phyloP scores from a whole-genome alignment of 768 basidiomycete genomes.

The Rubroboletus satanas region DNA sequence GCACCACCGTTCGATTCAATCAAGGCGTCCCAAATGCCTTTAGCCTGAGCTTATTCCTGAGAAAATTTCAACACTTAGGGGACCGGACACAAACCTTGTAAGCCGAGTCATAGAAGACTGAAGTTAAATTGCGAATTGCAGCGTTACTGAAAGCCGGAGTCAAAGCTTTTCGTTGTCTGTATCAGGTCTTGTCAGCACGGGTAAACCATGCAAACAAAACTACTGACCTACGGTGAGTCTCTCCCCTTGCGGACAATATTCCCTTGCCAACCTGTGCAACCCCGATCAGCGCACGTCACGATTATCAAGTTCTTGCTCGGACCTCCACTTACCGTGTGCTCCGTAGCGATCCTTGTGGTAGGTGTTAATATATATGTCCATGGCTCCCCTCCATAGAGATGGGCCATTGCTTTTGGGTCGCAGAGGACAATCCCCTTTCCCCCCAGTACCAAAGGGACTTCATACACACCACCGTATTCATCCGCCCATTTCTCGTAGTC shows the following conservation, averaged over 20 bases:
- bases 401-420: slow-evolving; percentile 49
- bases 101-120: slow-evolving; percentile 40
- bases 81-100: slow-evolving; percentile 36
- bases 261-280: slow-evolving; percentile 32
- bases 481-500: slow-evolving; percentile 46
- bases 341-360: slow-evolving; percentile 17
- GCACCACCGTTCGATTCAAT: slow-evolving; percentile 22
- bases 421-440: slow-evolving; percentile 35
- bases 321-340: slow-evolving; percentile 21
- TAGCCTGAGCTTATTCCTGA: slow-evolving; percentile 17
- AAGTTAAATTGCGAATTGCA: slow-evolving; percentile 35
- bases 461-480: slow-evolving; percentile 46
- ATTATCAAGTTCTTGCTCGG: background rate
- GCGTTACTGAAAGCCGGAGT: slow-evolving; percentile 41
- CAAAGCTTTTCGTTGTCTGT: slow-evolving; percentile 36
- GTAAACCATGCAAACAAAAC: slow-evolving; percentile 19
- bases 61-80: background rate
- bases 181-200: background rate
- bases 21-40: slow-evolving; percentile 30
- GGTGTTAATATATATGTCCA: slow-evolving; percentile 31
- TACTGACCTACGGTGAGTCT: slow-evolving; percentile 39
- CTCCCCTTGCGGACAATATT: slow-evolving; percentile 40
- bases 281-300: background rate
- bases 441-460: slow-evolving; percentile 38
- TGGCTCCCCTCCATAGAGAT: slow-evolving; percentile 49